Base-by-base conservation (phyloP, 768 basidiomycete species). In the Amanita fuliginea region DNA sequence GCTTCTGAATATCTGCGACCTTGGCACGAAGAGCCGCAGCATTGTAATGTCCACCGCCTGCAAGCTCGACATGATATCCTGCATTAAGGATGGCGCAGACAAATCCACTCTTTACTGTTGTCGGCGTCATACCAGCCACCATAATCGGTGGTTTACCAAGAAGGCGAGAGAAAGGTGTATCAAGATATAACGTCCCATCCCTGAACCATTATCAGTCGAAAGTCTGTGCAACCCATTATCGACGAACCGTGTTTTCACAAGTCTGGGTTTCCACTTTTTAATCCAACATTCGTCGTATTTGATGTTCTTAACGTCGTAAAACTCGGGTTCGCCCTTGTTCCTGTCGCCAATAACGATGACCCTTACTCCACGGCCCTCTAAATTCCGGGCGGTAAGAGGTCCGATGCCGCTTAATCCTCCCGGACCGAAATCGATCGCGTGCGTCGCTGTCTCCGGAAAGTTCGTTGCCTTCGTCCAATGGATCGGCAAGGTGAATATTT, bases 121-220 rank as follows among this genome's bases (percentile, higher is more conserved):
- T 86, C 0, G 96, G 96, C 0, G 96, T 99, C 96, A 99, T 98
- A 52, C 96, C 96, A 43, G 94, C 95, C 34, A 99, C 93, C 96
- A 98, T 98, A 67, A 99, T 86, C 30, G 96, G 96, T 3, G 96
- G 83, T 69, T 98, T 99, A 58, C 92, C 91, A 37, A 99, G 67
- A 39, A 99, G 77, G 52, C 96, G 88, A 44, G 95, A 95, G 76
- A 97, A 95, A 3, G 92, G 86, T 0, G 95, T 97, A 65, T 99
- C 93, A 58, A 99, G 75, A 64, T 94, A 84, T 47, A 98, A 70
- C 53, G 78, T 82, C 32, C 96, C 96, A 66, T 98, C 92, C 56
- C 89, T 95, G 13, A 52, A n/a, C 32, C 47, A 54, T 10, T 11
- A 6, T 35, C 18, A 21, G 35, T 13, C 24, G 39, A 16, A 14